phyloP scores from a whole-genome alignment of 768 basidiomycete genomes.

The Rossbeevera mucosa region DNA sequence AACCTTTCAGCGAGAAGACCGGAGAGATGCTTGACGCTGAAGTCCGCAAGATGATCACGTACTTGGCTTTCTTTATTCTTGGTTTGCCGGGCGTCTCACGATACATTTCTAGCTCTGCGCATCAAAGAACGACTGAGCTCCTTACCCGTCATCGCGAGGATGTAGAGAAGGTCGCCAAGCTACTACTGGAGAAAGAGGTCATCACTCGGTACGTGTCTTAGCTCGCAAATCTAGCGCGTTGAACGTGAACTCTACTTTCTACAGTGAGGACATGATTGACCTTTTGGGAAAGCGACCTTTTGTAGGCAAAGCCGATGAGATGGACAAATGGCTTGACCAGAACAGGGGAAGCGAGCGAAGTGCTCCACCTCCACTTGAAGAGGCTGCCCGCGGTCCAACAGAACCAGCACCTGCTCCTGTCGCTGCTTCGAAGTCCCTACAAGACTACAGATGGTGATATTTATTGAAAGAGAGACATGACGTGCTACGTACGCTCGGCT shows the following conservation, averaged over 20 bases:
- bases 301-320: conserved; percentile 73
- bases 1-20: conserved; percentile 97
- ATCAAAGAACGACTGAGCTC: conserved; percentile 76
- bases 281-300: conserved; percentile 84
- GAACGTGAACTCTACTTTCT: conserved; percentile 1
- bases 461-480: conserved; percentile 2
- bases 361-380: conserved; percentile 63
- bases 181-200: conserved; percentile 92
- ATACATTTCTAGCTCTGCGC: conserved; percentile 51
- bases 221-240: background rate
- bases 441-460: conserved; percentile 22
- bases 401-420: conserved; percentile 47
- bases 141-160: conserved; percentile 77
- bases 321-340: conserved; percentile 96
- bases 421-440: conserved; percentile 39
- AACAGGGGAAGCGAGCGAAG: conserved; percentile 56
- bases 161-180: conserved; percentile 89
- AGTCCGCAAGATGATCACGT: conserved; percentile 95
- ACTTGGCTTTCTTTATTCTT: conserved; percentile 22
- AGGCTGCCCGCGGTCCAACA: conserved; percentile 33
- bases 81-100: conserved; percentile 5
- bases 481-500: too few relatives aligned
- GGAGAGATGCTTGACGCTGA: conserved; percentile 88
- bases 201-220: conserved; percentile 68
- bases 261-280: conserved; percentile 82